A percentile compares a stretch with the other conserved stretches of the same genome.
phyloP scores from a whole-genome alignment of 495 filamentous ascomycete species.

The Aspergillus cristatus region DNA sequence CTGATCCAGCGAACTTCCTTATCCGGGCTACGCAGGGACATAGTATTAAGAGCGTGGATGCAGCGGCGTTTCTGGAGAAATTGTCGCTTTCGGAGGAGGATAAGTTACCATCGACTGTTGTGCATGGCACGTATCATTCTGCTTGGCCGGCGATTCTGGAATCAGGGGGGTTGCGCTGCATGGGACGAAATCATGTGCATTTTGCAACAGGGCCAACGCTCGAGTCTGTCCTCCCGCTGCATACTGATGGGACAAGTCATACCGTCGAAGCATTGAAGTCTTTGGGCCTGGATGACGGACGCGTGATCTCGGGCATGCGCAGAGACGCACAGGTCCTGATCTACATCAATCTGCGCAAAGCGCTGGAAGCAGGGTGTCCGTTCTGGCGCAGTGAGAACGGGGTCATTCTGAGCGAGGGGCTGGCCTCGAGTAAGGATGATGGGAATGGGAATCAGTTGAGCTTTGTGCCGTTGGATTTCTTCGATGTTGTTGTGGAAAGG shows the following conservation, averaged over 20 bases:
- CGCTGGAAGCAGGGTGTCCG: slow-evolving; percentile 53
- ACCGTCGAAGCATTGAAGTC: slow-evolving; percentile 6
- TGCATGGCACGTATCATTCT: slow-evolving; percentile 81
- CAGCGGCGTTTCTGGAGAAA: slow-evolving; percentile 56
- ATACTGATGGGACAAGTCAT: slow-evolving; percentile 7
- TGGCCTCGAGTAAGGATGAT: slow-evolving; percentile 12
- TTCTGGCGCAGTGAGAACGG: slow-evolving; percentile 89
- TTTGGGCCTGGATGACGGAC: slow-evolving; percentile 8
- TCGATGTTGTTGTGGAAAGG: slow-evolving; percentile 47
- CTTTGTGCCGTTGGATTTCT: slow-evolving; percentile 33
- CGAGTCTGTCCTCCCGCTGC: slow-evolving; percentile 17
- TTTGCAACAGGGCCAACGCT: slow-evolving; percentile 62
- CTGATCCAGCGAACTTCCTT: slow-evolving; percentile 57
- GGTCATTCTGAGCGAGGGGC: slow-evolving; percentile 49
- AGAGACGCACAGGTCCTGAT: slow-evolving; percentile 67
- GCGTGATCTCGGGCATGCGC: slow-evolving; percentile 81
- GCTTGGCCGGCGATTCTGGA: slow-evolving; percentile 64
- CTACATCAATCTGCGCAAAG: slow-evolving; percentile 63
- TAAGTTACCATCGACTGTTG: slow-evolving; percentile 53
- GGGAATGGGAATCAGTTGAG: slow-evolving; percentile 12
- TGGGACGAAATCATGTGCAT: slow-evolving; percentile 81
- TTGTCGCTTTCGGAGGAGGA: slow-evolving; percentile 38
- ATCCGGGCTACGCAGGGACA: slow-evolving; percentile 97
- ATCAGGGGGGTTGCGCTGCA: slow-evolving; percentile 65
- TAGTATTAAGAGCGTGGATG: slow-evolving; percentile 51